phyloP scores from a whole-genome alignment of 306 rosid species.

The Inga oerstediana region DNA sequence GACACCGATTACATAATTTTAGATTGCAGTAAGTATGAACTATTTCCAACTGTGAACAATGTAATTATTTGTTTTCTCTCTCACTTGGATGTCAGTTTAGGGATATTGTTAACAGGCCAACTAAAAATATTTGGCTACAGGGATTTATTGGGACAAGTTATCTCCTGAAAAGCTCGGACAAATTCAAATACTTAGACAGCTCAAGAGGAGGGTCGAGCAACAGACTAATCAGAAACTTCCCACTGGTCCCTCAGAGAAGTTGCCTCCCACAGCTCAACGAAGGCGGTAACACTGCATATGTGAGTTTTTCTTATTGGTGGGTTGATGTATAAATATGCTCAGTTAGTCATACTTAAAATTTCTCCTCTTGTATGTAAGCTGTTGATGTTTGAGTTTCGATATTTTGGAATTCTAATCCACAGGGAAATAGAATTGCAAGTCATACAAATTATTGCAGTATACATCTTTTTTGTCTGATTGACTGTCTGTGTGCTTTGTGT shows the following conservation, averaged over 20 bases:
- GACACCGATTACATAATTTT: not conserved
- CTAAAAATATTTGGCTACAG: conserved; percentile 36
- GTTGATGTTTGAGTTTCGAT: not conserved
- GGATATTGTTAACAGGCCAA: not conserved
- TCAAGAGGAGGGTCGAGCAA: conserved; percentile 66
- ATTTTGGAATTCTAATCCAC: not conserved
- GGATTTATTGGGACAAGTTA: conserved; percentile 93
- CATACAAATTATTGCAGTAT: too few relatives aligned
- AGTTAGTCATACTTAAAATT: not conserved
- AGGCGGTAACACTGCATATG: conserved; percentile 37
- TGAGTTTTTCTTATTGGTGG: conserved; percentile 18
- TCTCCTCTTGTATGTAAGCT: not conserved
- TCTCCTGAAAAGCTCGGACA: conserved; percentile 91
- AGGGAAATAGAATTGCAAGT: too few relatives aligned
- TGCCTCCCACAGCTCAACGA: conserved; percentile 80
- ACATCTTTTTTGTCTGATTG: too few relatives aligned
- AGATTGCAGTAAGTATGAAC: not conserved
- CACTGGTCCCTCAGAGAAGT: conserved; percentile 74
- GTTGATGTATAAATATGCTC: conserved; percentile 17
- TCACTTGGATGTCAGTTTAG: conserved; percentile 20
- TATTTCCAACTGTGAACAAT: not conserved
- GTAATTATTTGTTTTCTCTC: conserved; percentile 5
- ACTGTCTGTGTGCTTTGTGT: not conserved
- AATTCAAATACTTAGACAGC: conserved; percentile 80
- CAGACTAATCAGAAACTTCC: conserved; percentile 79